Evolutionary conservation across 1,284 basidiomycete species (phyloP), one percentile per base, ranked within the genome.

Genomic region (Amylostereum chailletii): DNA sequence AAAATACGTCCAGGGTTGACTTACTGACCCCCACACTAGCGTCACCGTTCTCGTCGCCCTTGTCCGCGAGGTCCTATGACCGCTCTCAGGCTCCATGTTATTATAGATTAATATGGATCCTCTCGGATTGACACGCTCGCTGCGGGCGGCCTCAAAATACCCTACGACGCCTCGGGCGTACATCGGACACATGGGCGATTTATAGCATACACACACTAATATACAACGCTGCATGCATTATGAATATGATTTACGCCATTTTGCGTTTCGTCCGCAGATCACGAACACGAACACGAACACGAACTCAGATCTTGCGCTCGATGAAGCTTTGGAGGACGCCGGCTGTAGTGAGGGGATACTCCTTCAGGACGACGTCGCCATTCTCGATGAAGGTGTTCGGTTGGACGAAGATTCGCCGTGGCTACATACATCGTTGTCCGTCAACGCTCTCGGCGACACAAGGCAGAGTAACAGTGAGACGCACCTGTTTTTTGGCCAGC

Each of bases 261-360:
- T 7, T 47, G 40, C 39, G 45, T 34, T 42, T 27, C n/a, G 27
- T 7, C 32, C 26, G 30, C 7, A 37, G n/a, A 46, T 34, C n/a
- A 10, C 3, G 34, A 3, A 46, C 5, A 36, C 29, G 27, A 29
- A n/a, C n/a, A 10, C 3, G 34, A 3, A 46, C 5, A 36, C 29
- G 27, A 29, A n/a, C 32, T 66, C 60, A 86, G 50, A 89, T 62
- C 45, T 71, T 72, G 48, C 85, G 71, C 61, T 91, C 88, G 53
- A 92, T 79, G 67, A 86, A 86, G 58, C 86, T 88, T 65, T 89
- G 76, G 50, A 92, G 86, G 30, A 81, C 73, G 33, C 90, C 90
- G 19, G 76, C 79, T 4, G 75, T 58, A 2, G 79, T 87, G 45
- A 85, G 66, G 4, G 84, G 78, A 60, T 91, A 92, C 59, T 91